Conservation (phyloP, 305 asterid species). For the Solanum hybrid region DNA sequence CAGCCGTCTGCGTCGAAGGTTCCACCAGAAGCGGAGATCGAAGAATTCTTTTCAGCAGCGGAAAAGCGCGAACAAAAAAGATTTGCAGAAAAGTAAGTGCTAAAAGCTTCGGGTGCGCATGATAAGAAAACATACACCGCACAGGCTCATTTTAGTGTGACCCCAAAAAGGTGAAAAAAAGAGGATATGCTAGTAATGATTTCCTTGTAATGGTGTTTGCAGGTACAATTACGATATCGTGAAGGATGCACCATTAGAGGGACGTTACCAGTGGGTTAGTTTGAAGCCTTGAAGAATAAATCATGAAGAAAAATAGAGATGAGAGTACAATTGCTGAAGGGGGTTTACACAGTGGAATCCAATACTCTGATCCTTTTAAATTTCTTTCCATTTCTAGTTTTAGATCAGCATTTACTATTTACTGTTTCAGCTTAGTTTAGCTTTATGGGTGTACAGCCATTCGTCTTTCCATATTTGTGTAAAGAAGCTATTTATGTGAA, state of each 20-base stretch:
- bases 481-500: constrained; percentile 31
- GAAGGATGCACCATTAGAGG: constrained; percentile 12
- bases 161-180: not conserved
- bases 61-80: constrained; percentile 63
- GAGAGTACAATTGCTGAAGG: not conserved
- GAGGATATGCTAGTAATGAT: not conserved
- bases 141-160: not conserved
- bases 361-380: constrained; percentile 11
- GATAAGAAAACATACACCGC: not conserved
- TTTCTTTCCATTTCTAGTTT: constrained; percentile 4
- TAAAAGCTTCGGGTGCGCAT: not conserved
- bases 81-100: constrained; percentile 64
- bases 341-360: not conserved
- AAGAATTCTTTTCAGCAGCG: constrained; percentile 62
- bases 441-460: constrained; percentile 35
- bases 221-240: constrained; percentile 20
- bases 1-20: constrained; percentile 9
- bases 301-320: not conserved
- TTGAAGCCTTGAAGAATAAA: constrained; percentile 6
- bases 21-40: constrained; percentile 59
- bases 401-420: constrained; percentile 12
- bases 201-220: not conserved
- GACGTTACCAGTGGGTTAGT: constrained; percentile 14
- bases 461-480: constrained; percentile 23
- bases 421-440: constrained; percentile 13